These are phyloP conservation scores for Eragrostis curvula DNA, from an alignment of 176 grass and related monocot species.

Conservation along the genomic window DNA sequence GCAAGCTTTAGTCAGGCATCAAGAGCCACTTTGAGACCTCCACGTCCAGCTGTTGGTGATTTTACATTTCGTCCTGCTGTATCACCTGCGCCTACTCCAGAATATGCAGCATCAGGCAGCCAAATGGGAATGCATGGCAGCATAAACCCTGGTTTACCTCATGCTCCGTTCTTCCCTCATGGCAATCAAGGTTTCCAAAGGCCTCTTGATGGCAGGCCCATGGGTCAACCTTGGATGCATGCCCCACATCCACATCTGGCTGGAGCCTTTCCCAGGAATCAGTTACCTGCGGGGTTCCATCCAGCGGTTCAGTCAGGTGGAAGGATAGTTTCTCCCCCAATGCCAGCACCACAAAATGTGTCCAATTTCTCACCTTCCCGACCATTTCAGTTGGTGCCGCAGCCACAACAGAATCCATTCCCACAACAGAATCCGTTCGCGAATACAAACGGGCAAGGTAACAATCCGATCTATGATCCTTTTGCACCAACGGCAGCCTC, in stretches of 20 bases:
- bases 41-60: conserved; percentile 52
- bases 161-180: conserved; percentile 50
- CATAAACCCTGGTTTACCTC: conserved; percentile 34
- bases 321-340: conserved; percentile 17
- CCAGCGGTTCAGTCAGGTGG: conserved; percentile 46
- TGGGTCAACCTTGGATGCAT: conserved; percentile 38
- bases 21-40: conserved; percentile 51
- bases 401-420: conserved; percentile 42
- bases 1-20: conserved; percentile 33
- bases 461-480: conserved; percentile 66
- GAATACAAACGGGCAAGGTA: conserved; percentile 37
- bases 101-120: conserved; percentile 7
- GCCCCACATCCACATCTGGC: conserved; percentile 41
- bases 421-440: conserved; percentile 41
- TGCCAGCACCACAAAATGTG: conserved; percentile 27
- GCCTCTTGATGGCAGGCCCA: conserved; percentile 43
- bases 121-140: conserved; percentile 39
- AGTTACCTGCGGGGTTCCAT: conserved; percentile 37
- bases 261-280: conserved; percentile 42
- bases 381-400: conserved; percentile 45
- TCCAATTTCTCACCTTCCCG: conserved; percentile 28
- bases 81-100: conserved; percentile 18
- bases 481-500: conserved; percentile 52
- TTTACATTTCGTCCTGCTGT: conserved; percentile 73
- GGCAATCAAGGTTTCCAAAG: conserved; percentile 53